Conservation (phyloP, 345 rosid species). For the Gossypium arboreum region DNA sequence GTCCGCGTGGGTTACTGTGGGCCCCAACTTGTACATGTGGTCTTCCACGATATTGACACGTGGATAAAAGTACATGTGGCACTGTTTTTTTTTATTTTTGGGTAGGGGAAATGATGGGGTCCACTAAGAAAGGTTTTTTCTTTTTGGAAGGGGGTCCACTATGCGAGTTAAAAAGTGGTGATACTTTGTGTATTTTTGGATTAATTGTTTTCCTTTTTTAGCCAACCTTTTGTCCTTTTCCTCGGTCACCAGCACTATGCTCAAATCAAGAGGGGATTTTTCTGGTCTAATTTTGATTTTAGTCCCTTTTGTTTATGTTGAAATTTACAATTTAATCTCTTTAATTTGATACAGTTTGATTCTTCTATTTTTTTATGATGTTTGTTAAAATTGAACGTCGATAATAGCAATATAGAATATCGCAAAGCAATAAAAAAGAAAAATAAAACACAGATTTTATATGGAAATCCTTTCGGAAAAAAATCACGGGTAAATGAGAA, state of each 20-base stretch:
- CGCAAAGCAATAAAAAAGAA: too few relatives aligned
- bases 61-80: constrained; percentile 15
- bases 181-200: neutral
- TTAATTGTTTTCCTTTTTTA: neutral
- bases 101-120: neutral
- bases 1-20: constrained; percentile 26
- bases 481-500: too few relatives aligned
- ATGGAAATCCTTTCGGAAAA: too few relatives aligned
- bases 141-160: too few relatives aligned
- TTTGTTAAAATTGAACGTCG: too few relatives aligned
- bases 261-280: neutral
- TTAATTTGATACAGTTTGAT: too few relatives aligned
- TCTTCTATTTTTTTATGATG: too few relatives aligned
- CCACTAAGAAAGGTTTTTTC: neutral
- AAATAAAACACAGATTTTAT: too few relatives aligned
- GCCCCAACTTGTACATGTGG: neutral
- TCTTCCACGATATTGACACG: neutral
- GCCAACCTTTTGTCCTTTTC: neutral
- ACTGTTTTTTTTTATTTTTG: constrained; percentile 10
- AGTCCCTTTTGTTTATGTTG: neutral
- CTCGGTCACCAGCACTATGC: neutral
- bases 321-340: too few relatives aligned
- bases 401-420: too few relatives aligned
- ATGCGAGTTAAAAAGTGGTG: too few relatives aligned
- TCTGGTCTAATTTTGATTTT: neutral